A percentile compares a stretch with the other conserved stretches of the same genome.
phyloP scores from a whole-genome alignment of 2,329 filamentous ascomycete species.

The Neocatenulostroma microsporum region DNA sequence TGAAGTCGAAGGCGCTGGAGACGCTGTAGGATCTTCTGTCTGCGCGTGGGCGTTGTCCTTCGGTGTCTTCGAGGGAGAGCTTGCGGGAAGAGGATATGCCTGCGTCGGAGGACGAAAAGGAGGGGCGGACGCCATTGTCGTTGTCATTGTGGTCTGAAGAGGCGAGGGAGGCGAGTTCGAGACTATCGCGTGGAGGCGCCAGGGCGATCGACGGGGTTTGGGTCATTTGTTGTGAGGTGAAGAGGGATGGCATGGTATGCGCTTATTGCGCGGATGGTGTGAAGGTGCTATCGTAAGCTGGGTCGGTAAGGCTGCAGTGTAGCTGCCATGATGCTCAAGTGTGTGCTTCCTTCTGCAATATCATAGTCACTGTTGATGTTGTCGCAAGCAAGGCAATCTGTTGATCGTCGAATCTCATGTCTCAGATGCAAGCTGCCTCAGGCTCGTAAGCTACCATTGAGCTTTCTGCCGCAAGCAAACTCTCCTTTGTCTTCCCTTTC shows the following conservation, averaged over 20 bases:
- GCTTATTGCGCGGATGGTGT: no score
- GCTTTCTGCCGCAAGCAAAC: no score
- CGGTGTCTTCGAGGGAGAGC: slow-evolving; percentile 67
- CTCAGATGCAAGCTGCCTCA: no score
- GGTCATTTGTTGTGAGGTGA: background rate
- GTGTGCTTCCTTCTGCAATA: no score
- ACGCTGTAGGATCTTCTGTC: slow-evolving; percentile 73
- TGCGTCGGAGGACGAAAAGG: slow-evolving; percentile 71
- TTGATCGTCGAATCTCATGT: no score
- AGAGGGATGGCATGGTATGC: background rate
- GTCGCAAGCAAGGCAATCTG: no score
- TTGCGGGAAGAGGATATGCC: slow-evolving; percentile 78
- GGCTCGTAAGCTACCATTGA: no score
- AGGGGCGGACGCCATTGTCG: slow-evolving; percentile 56
- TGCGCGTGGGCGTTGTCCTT: slow-evolving; percentile 48
- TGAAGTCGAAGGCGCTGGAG: slow-evolving; percentile 90
- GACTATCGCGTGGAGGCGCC: slow-evolving; percentile 66
- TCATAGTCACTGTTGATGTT: no score
- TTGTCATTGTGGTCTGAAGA: slow-evolving; percentile 57
- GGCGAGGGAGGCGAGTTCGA: slow-evolving; percentile 91
- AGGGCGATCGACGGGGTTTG: slow-evolving; percentile 6
- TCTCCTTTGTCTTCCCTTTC: no score
- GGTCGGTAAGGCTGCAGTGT: no score
- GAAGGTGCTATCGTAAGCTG: no score
- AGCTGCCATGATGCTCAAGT: no score